phyloP scores from a whole-genome alignment of 1,139 yeast species.

The Zygosaccharomyces sapae region DNA sequence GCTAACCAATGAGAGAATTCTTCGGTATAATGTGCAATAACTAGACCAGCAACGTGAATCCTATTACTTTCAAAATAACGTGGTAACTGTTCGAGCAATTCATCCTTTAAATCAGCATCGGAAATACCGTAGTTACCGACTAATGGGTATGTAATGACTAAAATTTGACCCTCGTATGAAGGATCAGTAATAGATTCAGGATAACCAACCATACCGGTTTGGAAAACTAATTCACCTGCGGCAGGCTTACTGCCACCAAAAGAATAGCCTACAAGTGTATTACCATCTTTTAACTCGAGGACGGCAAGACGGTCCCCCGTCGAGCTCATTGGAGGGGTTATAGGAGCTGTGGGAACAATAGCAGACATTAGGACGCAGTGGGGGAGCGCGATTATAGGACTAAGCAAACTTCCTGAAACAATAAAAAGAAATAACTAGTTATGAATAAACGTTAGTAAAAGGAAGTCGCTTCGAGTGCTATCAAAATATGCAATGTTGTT shows the following conservation, averaged over 20 bases:
- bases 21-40: slow-evolving; percentile 95
- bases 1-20: slow-evolving; percentile 93
- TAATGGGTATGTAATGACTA: slow-evolving; percentile 93
- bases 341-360: slow-evolving; percentile 58
- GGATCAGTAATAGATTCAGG: slow-evolving; percentile 99
- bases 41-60: slow-evolving; percentile 95
- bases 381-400: neutral
- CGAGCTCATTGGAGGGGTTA: slow-evolving; percentile 82
- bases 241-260: slow-evolving; percentile 85
- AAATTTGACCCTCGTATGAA: slow-evolving; percentile 95
- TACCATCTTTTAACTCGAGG: slow-evolving; percentile 87
- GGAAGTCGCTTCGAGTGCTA: neutral
- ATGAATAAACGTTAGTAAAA: neutral
- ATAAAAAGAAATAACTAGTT: neutral
- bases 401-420: slow-evolving; percentile 2
- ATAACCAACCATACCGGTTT: slow-evolving; percentile 99
- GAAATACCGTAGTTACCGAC: slow-evolving; percentile 99
- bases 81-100: slow-evolving; percentile 70
- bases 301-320: slow-evolving; percentile 81
- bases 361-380: slow-evolving; percentile 21
- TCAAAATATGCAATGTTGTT: neutral
- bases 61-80: slow-evolving; percentile 86
- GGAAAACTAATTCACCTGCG: slow-evolving; percentile 98
- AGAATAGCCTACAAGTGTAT: slow-evolving; percentile 89
- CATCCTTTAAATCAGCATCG: slow-evolving; percentile 73